These are phyloP conservation scores for Syzygium aromaticum DNA, from an alignment of 345 rosid species.

Conservation along the genomic window DNA sequence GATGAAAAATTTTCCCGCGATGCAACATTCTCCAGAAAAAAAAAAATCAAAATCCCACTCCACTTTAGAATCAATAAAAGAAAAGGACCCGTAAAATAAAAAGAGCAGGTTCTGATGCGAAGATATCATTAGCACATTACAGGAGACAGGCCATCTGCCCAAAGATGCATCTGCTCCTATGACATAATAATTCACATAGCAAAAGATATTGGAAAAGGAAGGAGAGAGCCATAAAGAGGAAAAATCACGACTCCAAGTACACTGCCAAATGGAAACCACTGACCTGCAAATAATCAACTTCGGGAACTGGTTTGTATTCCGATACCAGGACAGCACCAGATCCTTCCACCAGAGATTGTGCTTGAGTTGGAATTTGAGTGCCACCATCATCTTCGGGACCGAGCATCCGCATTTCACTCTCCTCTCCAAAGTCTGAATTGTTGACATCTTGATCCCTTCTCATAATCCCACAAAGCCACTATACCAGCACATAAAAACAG, in stretches of 20 bases:
- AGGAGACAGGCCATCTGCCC: not conserved
- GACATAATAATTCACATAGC: not conserved
- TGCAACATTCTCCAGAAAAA: not conserved
- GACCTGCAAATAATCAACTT: slow-evolving; percentile 95
- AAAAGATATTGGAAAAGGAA: not conserved
- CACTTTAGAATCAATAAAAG: not conserved
- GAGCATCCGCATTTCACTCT: slow-evolving; percentile 25
- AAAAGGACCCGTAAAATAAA: not conserved
- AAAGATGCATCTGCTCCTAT: not conserved
- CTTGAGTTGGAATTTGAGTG: slow-evolving; percentile 59
- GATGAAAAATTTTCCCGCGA: not conserved
- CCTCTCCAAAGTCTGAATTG: slow-evolving; percentile 32
- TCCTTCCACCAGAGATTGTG: slow-evolving; percentile 77
- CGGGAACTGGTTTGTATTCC: slow-evolving; percentile 59
- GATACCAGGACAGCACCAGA: slow-evolving; percentile 51
- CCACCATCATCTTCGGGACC: slow-evolving; percentile 61
- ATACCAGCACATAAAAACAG: slow-evolving; percentile 61
- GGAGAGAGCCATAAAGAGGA: not conserved
- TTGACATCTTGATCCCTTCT: slow-evolving; percentile 40
- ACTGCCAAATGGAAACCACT: not conserved
- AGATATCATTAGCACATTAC: not conserved
- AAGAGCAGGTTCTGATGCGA: not conserved
- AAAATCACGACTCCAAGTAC: not conserved
- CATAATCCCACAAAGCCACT: slow-evolving; percentile 65
- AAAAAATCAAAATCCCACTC: not conserved